Percentiles rank a stretch among this genome's conserved stretches.
Conservation (phyloP, 1,139 yeast genomes). For the Debaryomyces nepalensis region DNA sequence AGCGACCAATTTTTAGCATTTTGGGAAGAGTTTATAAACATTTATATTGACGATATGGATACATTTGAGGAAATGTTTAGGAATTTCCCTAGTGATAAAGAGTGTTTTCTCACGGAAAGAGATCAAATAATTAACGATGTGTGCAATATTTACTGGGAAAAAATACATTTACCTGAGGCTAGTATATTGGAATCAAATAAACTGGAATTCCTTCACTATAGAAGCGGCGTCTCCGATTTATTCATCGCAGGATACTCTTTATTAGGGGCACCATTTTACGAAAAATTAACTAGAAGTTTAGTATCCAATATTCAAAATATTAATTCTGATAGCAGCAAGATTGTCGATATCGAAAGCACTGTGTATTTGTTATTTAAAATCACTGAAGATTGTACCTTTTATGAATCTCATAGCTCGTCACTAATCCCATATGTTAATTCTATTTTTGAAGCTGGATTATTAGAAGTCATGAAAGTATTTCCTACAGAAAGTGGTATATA, state of each 20-base stretch:
- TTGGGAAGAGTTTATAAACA: conserved; percentile 79
- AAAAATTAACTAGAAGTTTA: conserved; percentile 52
- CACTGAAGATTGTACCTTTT: conserved; percentile 53
- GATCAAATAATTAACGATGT: conserved; percentile 47
- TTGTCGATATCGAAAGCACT: conserved; percentile 65
- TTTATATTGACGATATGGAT: conserved; percentile 59
- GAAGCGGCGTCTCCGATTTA: conserved; percentile 76
- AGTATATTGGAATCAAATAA: conserved; percentile 21
- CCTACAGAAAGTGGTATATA: conserved; percentile 16
- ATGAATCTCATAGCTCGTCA: conserved; percentile 37
- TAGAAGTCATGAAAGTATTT: conserved; percentile 23
- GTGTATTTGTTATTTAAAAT: conserved; percentile 63
- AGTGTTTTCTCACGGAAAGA: conserved; percentile 33
- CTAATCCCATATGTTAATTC: conserved; percentile 33
- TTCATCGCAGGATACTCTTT: conserved; percentile 72
- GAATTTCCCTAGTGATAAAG: conserved; percentile 25
- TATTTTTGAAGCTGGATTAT: conserved; percentile 31
- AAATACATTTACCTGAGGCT: conserved; percentile 46
- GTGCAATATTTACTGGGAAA: conserved; percentile 64
- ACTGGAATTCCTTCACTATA: conserved; percentile 64
- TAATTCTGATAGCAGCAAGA: conserved; percentile 4
- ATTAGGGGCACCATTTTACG: conserved; percentile 59
- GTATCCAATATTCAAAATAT: conserved; percentile 24
- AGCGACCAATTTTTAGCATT: conserved; percentile 73
- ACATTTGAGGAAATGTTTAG: conserved; percentile 37